Percentiles rank a stretch among this genome's conserved stretches.
phyloP scores from a whole-genome alignment of 2,329 filamentous ascomycete genomes.

The Phaeosphaeriaceae sp. region DNA sequence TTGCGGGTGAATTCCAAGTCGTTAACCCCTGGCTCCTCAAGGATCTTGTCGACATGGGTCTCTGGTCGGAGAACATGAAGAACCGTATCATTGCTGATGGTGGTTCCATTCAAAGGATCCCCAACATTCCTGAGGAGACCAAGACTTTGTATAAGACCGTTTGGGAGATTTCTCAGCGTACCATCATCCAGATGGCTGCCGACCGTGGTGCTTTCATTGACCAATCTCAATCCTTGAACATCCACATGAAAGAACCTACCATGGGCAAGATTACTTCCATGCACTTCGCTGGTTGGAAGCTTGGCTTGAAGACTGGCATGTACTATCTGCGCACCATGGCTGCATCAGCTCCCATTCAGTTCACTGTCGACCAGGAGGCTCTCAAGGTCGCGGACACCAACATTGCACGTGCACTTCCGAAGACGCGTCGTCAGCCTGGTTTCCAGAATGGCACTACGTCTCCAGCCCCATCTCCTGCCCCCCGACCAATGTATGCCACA shows the following conservation, averaged over 20 bases:
- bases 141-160: slow-evolving; percentile 99
- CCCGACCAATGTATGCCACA: slow-evolving; percentile 71
- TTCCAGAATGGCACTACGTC: slow-evolving; percentile 49
- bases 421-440: slow-evolving; percentile 69
- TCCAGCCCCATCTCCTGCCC: slow-evolving; percentile 64
- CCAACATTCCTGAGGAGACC: slow-evolving; percentile 94
- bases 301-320: slow-evolving; percentile 99
- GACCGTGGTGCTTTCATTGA: slow-evolving; percentile 99
- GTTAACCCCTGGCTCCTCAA: slow-evolving; percentile 99
- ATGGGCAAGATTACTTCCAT: slow-evolving; percentile 99
- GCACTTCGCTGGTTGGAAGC: slow-evolving; percentile 99
- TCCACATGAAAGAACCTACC: slow-evolving; percentile 98
- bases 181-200: slow-evolving; percentile 95
- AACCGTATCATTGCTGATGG: slow-evolving; percentile 98
- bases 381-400: slow-evolving; percentile 87
- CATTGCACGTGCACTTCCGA: slow-evolving; percentile 67
- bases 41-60: slow-evolving; percentile 95
- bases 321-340: slow-evolving; percentile 99
- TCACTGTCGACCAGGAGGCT: slow-evolving; percentile 97
- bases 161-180: slow-evolving; percentile 97
- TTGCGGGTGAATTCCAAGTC: slow-evolving; percentile 98
- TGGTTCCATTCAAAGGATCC: slow-evolving; percentile 94
- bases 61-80: slow-evolving; percentile 99
- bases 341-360: slow-evolving; percentile 95
- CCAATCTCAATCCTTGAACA: slow-evolving; percentile 98